These are phyloP conservation scores for Peronosclerospora sorghi DNA, from an alignment of 352 stramenopile genomes.

Conservation along the genomic window DNA sequence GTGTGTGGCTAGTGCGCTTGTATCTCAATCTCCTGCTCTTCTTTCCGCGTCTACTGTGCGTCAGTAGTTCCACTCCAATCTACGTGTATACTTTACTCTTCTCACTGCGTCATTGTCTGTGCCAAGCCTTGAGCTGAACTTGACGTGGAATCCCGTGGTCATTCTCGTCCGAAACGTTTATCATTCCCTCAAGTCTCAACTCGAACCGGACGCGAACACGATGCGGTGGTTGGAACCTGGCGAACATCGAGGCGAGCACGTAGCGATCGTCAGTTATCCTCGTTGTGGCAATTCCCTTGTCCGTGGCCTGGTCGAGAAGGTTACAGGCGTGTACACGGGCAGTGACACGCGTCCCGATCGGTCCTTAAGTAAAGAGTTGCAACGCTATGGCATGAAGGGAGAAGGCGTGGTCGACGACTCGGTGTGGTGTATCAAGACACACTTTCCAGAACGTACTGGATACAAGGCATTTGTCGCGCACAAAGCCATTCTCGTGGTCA, in stretches of 20 bases:
- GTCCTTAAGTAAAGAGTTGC: conserved; percentile 82
- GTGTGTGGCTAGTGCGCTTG: conserved; percentile 40
- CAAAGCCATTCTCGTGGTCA: conserved; percentile 81
- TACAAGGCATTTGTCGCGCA: conserved; percentile 68
- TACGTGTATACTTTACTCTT: conserved; percentile 10
- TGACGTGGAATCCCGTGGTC: conserved; percentile 57
- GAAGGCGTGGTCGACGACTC: conserved; percentile 90
- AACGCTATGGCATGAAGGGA: conserved; percentile 85
- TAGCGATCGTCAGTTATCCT: conserved; percentile 93
- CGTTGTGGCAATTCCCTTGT: conserved; percentile 96
- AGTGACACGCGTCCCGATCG: conserved; percentile 94
- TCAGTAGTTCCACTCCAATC: neutral
- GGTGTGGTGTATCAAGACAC: conserved; percentile 97
- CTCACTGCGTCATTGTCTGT: conserved; percentile 9
- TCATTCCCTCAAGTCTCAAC: conserved; percentile 12
- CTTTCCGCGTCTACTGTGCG: conserved; percentile 50
- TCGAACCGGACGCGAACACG: conserved; percentile 10
- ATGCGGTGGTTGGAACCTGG: conserved; percentile 61
- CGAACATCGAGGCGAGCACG: conserved; percentile 56
- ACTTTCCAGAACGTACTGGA: conserved; percentile 95
- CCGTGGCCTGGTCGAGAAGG: conserved; percentile 89
- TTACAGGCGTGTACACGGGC: conserved; percentile 92
- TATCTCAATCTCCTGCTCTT: conserved; percentile 58
- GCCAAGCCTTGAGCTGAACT: conserved; percentile 40
- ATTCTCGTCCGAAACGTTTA: conserved; percentile 33